These are phyloP conservation scores for Mucor saturninus DNA, from an alignment of 371 early-diverging fungal genomes.

Conservation along the genomic window DNA sequence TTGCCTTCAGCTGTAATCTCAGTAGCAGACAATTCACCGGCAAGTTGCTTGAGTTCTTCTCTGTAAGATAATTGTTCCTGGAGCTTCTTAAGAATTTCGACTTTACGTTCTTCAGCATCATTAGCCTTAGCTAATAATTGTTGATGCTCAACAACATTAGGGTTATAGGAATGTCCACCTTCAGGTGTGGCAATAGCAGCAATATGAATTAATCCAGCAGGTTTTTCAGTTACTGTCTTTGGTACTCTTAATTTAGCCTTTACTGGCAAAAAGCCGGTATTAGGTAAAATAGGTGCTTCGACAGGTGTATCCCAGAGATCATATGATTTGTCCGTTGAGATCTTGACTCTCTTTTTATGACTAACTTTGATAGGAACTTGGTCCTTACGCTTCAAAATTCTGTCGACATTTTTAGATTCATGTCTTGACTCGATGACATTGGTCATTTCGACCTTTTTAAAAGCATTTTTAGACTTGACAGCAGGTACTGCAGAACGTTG, in stretches of 20 bases:
- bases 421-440: constrained; percentile 27
- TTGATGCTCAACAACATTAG: constrained; percentile 81
- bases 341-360: constrained; percentile 29
- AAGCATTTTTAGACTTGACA: constrained; percentile 32
- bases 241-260: constrained; percentile 55
- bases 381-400: constrained; percentile 29
- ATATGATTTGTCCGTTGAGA: constrained; percentile 30
- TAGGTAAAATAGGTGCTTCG: background rate
- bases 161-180: constrained; percentile 93
- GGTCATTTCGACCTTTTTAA: constrained; percentile 29
- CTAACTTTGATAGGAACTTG: constrained; percentile 30
- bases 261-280: constrained; percentile 17
- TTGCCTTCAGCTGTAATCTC: constrained; percentile 39
- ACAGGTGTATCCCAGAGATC: constrained; percentile 58
- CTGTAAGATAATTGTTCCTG: constrained; percentile 50
- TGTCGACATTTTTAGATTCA: constrained; percentile 13
- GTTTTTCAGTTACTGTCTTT: constrained; percentile 51
- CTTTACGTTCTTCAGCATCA: constrained; percentile 55
- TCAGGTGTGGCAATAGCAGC: constrained; percentile 79
- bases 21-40: constrained; percentile 46
- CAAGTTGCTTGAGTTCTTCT: constrained; percentile 47
- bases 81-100: constrained; percentile 54
- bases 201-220: constrained; percentile 44
- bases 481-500: constrained; percentile 66
- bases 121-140: constrained; percentile 52